phyloP scores from a whole-genome alignment of 768 basidiomycete species.

The Tricholoma flavovirens region DNA sequence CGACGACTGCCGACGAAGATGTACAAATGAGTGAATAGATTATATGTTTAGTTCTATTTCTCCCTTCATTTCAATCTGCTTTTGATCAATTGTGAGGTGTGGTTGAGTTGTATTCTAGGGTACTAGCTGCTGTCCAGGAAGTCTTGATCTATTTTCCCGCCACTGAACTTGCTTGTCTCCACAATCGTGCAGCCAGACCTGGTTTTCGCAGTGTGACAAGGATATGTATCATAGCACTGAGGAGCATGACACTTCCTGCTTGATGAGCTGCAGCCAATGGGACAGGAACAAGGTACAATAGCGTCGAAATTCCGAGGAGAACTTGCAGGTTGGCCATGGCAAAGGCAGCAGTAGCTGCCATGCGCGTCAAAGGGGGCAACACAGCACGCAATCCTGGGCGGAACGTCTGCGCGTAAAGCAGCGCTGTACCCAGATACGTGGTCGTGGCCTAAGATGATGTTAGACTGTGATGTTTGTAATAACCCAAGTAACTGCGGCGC shows the following conservation, averaged over 20 bases:
- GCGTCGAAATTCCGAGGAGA: slow-evolving; percentile 56
- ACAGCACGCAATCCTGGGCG: slow-evolving; percentile 50
- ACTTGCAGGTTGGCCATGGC: slow-evolving; percentile 84
- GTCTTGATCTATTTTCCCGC: background rate
- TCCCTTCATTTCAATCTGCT: background rate
- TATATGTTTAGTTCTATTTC: background rate
- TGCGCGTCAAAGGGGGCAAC: slow-evolving; percentile 57
- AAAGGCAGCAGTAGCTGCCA: slow-evolving; percentile 55
- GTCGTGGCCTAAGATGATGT: slow-evolving; percentile 60
- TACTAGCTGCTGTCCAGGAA: background rate
- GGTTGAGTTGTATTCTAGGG: background rate
- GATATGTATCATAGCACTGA: slow-evolving; percentile 79
- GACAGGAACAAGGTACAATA: slow-evolving; percentile 89
- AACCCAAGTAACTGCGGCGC: slow-evolving; percentile 24
- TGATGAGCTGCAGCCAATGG: slow-evolving; percentile 93
- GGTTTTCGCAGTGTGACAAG: slow-evolving; percentile 69
- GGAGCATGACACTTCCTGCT: slow-evolving; percentile 84
- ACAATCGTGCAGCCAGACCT: slow-evolving; percentile 53
- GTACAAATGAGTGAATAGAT: slow-evolving; percentile 78
- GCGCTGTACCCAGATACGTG: slow-evolving; percentile 66
- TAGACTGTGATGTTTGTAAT: background rate
- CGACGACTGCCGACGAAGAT: slow-evolving; percentile 58
- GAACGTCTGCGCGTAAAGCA: slow-evolving; percentile 57
- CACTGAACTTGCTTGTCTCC: slow-evolving; percentile 35
- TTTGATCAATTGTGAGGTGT: slow-evolving; percentile 3